Percentiles rank a stretch among this genome's conserved stretches.
phyloP scores from a whole-genome alignment of 768 basidiomycete genomes.

The Calocybe gangraenosa region DNA sequence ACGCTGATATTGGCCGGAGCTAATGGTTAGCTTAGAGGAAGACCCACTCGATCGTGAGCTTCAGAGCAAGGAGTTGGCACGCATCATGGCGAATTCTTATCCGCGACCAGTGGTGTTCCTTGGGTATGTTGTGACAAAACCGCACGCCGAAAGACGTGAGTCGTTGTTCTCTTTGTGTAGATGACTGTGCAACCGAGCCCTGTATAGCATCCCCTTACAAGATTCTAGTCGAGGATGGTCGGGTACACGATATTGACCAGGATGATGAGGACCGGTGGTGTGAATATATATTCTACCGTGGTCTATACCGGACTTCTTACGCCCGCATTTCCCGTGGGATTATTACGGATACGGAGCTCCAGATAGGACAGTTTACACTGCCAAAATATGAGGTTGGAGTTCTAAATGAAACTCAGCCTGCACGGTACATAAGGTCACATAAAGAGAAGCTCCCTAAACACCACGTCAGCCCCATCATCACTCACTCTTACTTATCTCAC shows the following conservation, averaged over 20 bases:
- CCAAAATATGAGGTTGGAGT: conserved; percentile 53
- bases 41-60: conserved; percentile 85
- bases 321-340: conserved; percentile 77
- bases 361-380: conserved; percentile 81
- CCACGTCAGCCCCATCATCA: conserved; percentile 42
- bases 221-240: conserved; percentile 72
- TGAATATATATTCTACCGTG: conserved; percentile 87
- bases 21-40: conserved; percentile 53
- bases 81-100: conserved; percentile 68
- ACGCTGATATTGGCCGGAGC: neutral
- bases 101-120: conserved; percentile 76
- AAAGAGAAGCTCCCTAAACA: conserved; percentile 65
- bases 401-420: conserved; percentile 53
- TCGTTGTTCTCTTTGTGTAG: conserved; percentile 9
- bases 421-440: conserved; percentile 61
- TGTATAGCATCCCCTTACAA: conserved; percentile 68
- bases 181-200: conserved; percentile 2
- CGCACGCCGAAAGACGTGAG: conserved; percentile 60
- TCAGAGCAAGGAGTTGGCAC: conserved; percentile 75
- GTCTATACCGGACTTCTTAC: conserved; percentile 75
- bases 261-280: conserved; percentile 79
- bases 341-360: conserved; percentile 89
- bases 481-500: neutral
- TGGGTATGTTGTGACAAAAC: conserved; percentile 76
- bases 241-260: conserved; percentile 74